Conservation (phyloP, 2,329 filamentous ascomycete species). For the Zopfia rhizophila region DNA sequence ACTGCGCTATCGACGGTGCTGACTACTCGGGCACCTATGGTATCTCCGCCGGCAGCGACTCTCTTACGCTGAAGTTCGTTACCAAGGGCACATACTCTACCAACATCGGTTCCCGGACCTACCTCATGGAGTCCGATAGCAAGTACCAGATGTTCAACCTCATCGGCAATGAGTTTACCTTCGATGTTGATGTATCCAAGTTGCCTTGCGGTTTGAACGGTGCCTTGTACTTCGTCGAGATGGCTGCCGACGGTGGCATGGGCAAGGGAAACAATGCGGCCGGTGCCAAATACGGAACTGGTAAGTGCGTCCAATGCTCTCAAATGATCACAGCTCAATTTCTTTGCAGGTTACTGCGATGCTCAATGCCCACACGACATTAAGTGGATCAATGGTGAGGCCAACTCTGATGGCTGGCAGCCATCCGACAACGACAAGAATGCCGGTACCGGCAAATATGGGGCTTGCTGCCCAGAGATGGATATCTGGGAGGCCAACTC, state of each 20-base stretch:
- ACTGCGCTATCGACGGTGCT: slow-evolving; percentile 56
- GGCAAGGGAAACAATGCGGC: slow-evolving; percentile 62
- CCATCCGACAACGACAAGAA: slow-evolving; percentile 65
- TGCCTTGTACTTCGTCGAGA: slow-evolving; percentile 62
- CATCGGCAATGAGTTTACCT: slow-evolving; percentile 54
- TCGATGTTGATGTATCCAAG: slow-evolving; percentile 64
- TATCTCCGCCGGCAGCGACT: slow-evolving; percentile 62
- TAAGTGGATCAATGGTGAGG: slow-evolving; percentile 64
- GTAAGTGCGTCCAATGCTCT: slow-evolving; percentile 52
- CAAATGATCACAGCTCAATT: background rate
- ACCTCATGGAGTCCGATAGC: slow-evolving; percentile 53
- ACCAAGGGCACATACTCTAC: slow-evolving; percentile 60
- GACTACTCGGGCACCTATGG: slow-evolving; percentile 58
- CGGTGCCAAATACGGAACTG: slow-evolving; percentile 68
- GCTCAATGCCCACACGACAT: slow-evolving; percentile 58
- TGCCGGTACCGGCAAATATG: slow-evolving; percentile 63
- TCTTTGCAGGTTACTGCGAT: slow-evolving; percentile 46
- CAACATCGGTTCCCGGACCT: slow-evolving; percentile 56
- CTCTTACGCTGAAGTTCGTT: slow-evolving; percentile 67
- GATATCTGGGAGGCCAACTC: slow-evolving; percentile 78
- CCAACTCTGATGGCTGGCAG: slow-evolving; percentile 66
- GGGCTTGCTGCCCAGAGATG: slow-evolving; percentile 75
- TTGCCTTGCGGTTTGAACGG: slow-evolving; percentile 77
- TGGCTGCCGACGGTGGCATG: slow-evolving; percentile 71
- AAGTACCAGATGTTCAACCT: slow-evolving; percentile 57